phyloP scores from a whole-genome alignment of 2,329 filamentous ascomycete genomes.

The Lecanosticta acicola region DNA sequence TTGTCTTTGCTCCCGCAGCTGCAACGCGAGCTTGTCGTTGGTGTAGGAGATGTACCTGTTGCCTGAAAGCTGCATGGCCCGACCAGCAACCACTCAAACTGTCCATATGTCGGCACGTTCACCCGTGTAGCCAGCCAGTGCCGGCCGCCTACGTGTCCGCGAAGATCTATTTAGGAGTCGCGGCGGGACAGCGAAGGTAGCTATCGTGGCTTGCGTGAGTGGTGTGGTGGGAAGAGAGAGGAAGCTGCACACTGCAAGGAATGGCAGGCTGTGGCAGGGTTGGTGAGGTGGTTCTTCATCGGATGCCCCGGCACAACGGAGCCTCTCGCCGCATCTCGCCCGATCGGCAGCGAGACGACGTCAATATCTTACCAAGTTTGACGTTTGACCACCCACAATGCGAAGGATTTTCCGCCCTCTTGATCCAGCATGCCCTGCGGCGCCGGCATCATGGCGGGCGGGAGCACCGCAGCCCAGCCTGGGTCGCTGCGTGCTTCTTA shows the following conservation, averaged over 20 bases:
- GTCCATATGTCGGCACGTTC: too few relatives aligned
- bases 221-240: background rate
- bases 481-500: background rate
- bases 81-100: too few relatives aligned
- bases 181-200: too few relatives aligned
- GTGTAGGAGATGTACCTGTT: too few relatives aligned
- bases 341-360: slow-evolving; percentile 2
- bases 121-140: too few relatives aligned
- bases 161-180: too few relatives aligned
- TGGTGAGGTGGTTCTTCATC: background rate
- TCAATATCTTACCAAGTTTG: background rate
- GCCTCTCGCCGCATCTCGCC: background rate
- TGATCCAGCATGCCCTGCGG: background rate
- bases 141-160: too few relatives aligned
- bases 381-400: slow-evolving; percentile 1
- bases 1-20: too few relatives aligned
- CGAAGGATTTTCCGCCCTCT: slow-evolving; percentile 1
- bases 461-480: background rate
- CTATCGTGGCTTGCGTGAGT: background rate
- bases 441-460: background rate
- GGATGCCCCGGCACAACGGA: background rate
- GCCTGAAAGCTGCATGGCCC: too few relatives aligned
- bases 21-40: too few relatives aligned
- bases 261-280: background rate
- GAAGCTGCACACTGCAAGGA: background rate